Base-by-base conservation (phyloP, 805 yeast species). In the Pichia occidentalis region DNA sequence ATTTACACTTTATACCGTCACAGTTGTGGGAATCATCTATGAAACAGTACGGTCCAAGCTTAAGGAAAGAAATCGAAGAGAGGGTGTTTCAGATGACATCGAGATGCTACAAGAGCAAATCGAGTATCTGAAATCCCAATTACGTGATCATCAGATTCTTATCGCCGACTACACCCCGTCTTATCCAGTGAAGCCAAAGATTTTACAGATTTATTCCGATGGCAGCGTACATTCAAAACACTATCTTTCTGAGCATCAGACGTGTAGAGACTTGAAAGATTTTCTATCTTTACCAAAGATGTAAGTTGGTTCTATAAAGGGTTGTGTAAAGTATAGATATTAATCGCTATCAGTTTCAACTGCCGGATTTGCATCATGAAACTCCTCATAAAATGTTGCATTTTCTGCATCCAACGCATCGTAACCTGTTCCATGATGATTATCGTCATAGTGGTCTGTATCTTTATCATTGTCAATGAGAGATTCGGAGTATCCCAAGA, bases 1-100 rank as follows among this genome's bases (percentile, higher is more conserved):
- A 55, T 56, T 77, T 23, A 80, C 85, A 51, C 76, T 85, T 14
- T 85, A 86, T 49, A 64, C 80, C 20, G 90, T 86, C 18, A 95
- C 92, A 1, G 92, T 94, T 5, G 69, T 80, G 1, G 67, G 83
- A 38, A 77, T 86, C 9, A 52, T 85, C 10, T 84, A 71, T 53
- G 95, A 86, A 54, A 71, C 84, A 20, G 67, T 71, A 50, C 68
- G 90, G 48, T 75, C 82, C 32, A 65, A 85, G 28, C 69, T 71
- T 51, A 82, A 81, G 59, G 85, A 80, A 45, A 57, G 63, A 38
- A 63, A 64, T 27, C 71, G 85, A 43, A 69, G 80, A 41, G 86
- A 78, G 40, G 67, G 71, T 0, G 71, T 84, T 6, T 75, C 74
- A n/a, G 87, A 80, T 50, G 94, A 85, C 54, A 79, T 85, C 27